Evolutionary conservation across 805 yeast species (phyloP), one percentile per base, ranked within the genome.

Genomic region (Soucietia sequanensis): DNA sequence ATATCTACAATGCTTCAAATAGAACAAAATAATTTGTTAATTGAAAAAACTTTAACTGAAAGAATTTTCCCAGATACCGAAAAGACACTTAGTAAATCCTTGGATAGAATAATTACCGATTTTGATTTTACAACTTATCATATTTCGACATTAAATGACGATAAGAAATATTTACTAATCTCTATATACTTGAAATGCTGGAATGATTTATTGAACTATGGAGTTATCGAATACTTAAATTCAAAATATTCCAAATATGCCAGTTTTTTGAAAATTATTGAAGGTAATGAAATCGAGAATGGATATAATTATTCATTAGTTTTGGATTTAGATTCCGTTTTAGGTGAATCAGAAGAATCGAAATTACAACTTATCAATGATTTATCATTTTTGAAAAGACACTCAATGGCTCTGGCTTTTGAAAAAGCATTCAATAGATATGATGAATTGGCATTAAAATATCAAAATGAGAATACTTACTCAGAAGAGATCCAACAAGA

Each of bases 91-190:
- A n/a, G n/a, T n/a, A 65, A 73, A 31, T 64, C 78, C 5, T 69
- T 88, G 43, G 97, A 93, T 62, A 78, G 97, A 59, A 80, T 91
- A 42, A 78, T 93, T 43, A 82, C 95, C 25, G 99, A 93, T 67
- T 93, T 93, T 51, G 99, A 93, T 62, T 88, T 88, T 65, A 95
- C 96, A 32, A 85, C 93, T 20, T 90, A 85, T 63, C 98, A 91
- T 60, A 70, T 93, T 42, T 83, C 95, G 31, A 91, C 95, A n/a
- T 38, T 59, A 12, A 86, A 90, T 2, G 89, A 81, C 46, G 70
- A 78, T 41, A 86, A 83, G 64, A 60, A 80, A 23, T 53, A 75
- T 56, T 62, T 88, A 39, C 65, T 84, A 44, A 65, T 88, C 17
- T 83, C 93, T 16, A 68, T 88, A 34, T 76, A 74, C 43, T 76